These are phyloP conservation scores for Debaryomyces coudertii DNA, from an alignment of 1,139 yeast genomes.

Conservation along the genomic window DNA sequence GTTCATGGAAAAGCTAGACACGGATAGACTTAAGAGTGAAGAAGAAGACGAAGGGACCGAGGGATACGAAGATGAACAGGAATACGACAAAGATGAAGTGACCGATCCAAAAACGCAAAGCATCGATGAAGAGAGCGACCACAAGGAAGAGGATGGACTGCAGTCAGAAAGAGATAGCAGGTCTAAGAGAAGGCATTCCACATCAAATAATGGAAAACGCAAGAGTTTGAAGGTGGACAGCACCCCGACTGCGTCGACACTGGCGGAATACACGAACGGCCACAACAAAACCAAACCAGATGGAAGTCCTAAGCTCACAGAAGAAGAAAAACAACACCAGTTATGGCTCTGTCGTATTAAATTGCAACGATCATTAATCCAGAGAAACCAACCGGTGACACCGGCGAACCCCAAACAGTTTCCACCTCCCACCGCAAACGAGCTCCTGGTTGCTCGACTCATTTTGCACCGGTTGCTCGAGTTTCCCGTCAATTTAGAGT, in stretches of 20 bases:
- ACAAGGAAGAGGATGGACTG: constrained; percentile 1
- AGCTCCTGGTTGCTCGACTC: constrained; percentile 54
- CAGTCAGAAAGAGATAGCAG: background rate
- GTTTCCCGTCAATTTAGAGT: constrained; percentile 57
- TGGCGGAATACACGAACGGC: constrained; percentile 9
- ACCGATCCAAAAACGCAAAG: constrained; percentile 20
- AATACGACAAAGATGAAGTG: constrained; percentile 21
- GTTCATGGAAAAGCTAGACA: constrained; percentile 38
- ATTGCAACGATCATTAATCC: constrained; percentile 49
- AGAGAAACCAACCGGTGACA: constrained; percentile 44
- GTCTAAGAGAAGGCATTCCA: constrained; percentile 5
- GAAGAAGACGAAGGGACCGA: constrained; percentile 32
- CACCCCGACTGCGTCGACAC: constrained; percentile 3
- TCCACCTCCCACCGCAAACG: constrained; percentile 54
- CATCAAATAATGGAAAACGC: constrained; percentile 7
- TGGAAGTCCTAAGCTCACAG: constrained; percentile 21
- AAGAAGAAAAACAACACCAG: constrained; percentile 49
- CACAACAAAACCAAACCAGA: constrained; percentile 19
- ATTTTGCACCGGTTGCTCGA: constrained; percentile 55
- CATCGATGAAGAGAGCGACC: constrained; percentile 17
- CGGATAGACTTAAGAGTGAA: constrained; percentile 18
- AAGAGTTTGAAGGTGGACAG: constrained; percentile 8
- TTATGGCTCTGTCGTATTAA: constrained; percentile 52
- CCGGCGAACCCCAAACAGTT: constrained; percentile 37
- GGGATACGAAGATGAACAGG: constrained; percentile 30